Evolutionary conservation across 805 yeast species (phyloP), one percentile per base, ranked within the genome.

Genomic region (Nakazawaea wickerhamii): DNA sequence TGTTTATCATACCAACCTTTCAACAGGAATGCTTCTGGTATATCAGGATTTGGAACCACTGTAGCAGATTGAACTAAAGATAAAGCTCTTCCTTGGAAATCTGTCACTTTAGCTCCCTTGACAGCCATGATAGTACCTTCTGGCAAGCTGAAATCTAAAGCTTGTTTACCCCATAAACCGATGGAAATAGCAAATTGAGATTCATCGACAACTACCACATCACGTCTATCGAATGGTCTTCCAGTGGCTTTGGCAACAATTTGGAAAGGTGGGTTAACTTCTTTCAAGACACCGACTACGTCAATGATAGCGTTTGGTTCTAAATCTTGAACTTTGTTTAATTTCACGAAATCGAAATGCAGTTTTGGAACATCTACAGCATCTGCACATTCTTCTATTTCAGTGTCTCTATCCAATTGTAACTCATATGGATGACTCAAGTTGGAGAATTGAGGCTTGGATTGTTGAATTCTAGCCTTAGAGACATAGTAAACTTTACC

Each of bases 1-100:
- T 75, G 79, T 31, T 83, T 75, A 55, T 88, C 95, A 56, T 79
- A 93, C 99, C 99, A 93, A 5, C 98, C 98, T 61, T 88, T 87
- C 52, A 93, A 73, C 42, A 77, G 73, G 60, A 79, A 88, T 4
- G 97, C 91, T 59, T 88, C 96, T 15, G 86, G 81, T 18, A 85
- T 75, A 57, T 90, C 96, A 2, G 99, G 99, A 55, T 87, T 86
- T 10, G 85, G 73, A 28, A 79, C 61, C 49, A 93, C 64, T 1
- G 85, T 74, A 17, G 96, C 89, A 9, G 86, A 73, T 47, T 82
- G 87, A 19, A 90, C 79, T 60, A 89, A 73, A 1, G 95, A 82
- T 51, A 93, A 68, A 11, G 86, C 74, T 57, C 91, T 80, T 20
- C 97, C 97, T 46, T 82, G 81, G 60, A 87, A 93, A 58, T 90